Evolutionary conservation across 2,329 filamentous ascomycete species (phyloP), one percentile per base, ranked within the genome.

Genomic region (Periglandula ipomoeae): DNA sequence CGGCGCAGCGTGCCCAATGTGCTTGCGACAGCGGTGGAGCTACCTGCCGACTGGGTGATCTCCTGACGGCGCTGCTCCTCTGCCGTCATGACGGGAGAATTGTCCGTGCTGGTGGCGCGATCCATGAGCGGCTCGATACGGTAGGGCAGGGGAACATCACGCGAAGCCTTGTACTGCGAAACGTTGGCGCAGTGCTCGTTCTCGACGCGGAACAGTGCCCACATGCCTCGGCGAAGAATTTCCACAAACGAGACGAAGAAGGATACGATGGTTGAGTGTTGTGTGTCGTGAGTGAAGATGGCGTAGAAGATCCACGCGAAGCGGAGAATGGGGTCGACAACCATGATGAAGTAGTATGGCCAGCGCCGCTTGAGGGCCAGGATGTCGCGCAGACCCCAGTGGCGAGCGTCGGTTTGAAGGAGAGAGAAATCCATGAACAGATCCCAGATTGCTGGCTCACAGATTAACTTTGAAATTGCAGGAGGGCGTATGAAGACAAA

Each of bases 151-250:
- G 89, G 89, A 0, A 95, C 79, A 59, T 96, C 90, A 49, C 91
- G 79, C 2, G 84, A 89, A 4, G 93, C 93, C 55, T 94, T 89
- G 75, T 94, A 94, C 56, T 88, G 82, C 17, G 82, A 79, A 2
- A 98, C 91, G 58, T 96, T 95, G 48, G 85, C 84, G 67, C 89
- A 95, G 68, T 98, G 93, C 60, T 98, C 93, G 65, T 98, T 98
- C 66, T 98, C 93, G 23, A 98, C 90, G 37, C 93, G 87, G 64
- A 98, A 86, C 4, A 97, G 73, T 0, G 85, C 84, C 93, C 93
- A 98, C 61, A 96, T 81, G 52, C 89, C 90, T 62, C 93, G 75
- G 27, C 93, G 81, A n/a, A 79, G 75, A 20, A 95, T 81, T 64
- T 98, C 93, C 8, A 84, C 79, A 3, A 96, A 70, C 2, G 79